phyloP scores from a whole-genome alignment of 805 yeast genomes.

The Metschnikowia lachancei region DNA sequence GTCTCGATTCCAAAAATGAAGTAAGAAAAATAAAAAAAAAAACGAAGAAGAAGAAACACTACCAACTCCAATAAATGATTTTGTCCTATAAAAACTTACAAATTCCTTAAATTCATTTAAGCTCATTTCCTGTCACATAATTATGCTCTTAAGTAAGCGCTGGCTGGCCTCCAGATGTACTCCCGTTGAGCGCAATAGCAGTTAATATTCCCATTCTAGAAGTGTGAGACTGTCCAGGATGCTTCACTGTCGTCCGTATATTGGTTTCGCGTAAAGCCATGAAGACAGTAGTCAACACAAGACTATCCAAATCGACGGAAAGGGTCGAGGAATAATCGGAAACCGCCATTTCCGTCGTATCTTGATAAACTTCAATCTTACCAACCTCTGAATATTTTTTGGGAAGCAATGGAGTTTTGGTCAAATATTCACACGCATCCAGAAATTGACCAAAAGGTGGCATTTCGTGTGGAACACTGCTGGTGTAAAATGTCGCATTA shows the following conservation, averaged over 20 bases:
- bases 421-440: slow-evolving; percentile 28
- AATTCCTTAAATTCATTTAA: background rate
- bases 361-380: slow-evolving; percentile 36
- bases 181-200: slow-evolving; percentile 4
- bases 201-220: slow-evolving; percentile 7
- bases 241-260: slow-evolving; percentile 21
- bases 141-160: background rate
- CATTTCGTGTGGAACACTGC: slow-evolving; percentile 27
- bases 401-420: slow-evolving; percentile 27
- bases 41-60: background rate
- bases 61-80: background rate
- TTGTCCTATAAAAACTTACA: background rate
- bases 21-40: background rate
- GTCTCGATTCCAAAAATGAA: background rate
- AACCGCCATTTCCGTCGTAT: slow-evolving; percentile 13
- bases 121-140: background rate
- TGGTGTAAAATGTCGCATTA: slow-evolving; percentile 7
- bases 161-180: background rate
- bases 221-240: slow-evolving; percentile 7
- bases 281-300: slow-evolving; percentile 32
- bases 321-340: slow-evolving; percentile 27
- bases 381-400: slow-evolving; percentile 38
- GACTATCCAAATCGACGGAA: slow-evolving; percentile 32
- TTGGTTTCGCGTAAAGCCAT: slow-evolving; percentile 34
- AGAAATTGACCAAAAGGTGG: slow-evolving; percentile 41